A percentile compares a stretch with the other conserved stretches of the same genome.
Conservation (phyloP, 1,284 basidiomycete genomes). For the Trichosporon asahii region DNA sequence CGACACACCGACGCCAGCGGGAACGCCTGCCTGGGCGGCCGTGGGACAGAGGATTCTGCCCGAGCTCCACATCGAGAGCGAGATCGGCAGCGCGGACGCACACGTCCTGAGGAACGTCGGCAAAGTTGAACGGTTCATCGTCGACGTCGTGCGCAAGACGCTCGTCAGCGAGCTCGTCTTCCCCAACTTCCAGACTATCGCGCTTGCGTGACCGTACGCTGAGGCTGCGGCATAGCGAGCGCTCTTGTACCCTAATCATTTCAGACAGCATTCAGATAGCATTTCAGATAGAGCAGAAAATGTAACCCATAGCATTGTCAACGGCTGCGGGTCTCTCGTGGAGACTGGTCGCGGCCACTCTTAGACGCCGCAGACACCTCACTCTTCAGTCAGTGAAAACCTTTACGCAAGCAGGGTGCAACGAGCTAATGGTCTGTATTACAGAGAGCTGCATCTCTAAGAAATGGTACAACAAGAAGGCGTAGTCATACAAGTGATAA, state of each 20-base stretch:
- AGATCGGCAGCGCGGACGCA: constrained; percentile 93
- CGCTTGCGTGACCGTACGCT: constrained; percentile 23
- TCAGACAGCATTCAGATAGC: background rate
- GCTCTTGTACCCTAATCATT: background rate
- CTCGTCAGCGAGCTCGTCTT: constrained; percentile 91
- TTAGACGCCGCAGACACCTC: background rate
- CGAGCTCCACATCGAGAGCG: constrained; percentile 88
- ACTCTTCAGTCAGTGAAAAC: background rate
- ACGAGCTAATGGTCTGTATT: background rate
- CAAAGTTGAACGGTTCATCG: constrained; percentile 91
- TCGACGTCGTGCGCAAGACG: constrained; percentile 89
- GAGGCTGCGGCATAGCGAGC: background rate
- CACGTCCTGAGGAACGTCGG: constrained; percentile 96
- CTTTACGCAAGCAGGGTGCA: too few relatives aligned
- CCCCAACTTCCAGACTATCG: constrained; percentile 84
- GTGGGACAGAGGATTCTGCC: constrained; percentile 83
- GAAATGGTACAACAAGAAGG: background rate
- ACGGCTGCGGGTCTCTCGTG: too few relatives aligned
- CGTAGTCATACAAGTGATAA: constrained; percentile 1
- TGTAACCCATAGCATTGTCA: background rate
- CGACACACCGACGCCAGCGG: background rate
- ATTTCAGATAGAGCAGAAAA: background rate
- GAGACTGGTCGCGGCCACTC: too few relatives aligned
- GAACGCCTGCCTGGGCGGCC: constrained; percentile 40
- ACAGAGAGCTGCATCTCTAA: constrained; percentile 4